Evolutionary conservation across 2,329 filamentous ascomycete genomes (phyloP).

Genomic region (Furcasterigmium sp.): DNA sequence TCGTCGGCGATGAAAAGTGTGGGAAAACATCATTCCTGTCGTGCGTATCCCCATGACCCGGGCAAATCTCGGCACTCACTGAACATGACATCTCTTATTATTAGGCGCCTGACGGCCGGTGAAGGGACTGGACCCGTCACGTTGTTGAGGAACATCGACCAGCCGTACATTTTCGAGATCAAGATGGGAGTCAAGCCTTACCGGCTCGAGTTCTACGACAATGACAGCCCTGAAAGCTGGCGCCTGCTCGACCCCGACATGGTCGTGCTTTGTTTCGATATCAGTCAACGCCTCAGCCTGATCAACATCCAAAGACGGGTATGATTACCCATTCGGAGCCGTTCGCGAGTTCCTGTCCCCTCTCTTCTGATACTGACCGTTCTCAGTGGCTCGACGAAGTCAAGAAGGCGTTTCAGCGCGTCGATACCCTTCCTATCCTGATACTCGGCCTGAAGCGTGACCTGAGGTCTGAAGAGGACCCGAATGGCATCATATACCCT

Average conservation of each 20-base stretch:
- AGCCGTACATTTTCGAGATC: slow-evolving; percentile 56
- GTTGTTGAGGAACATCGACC: slow-evolving; percentile 52
- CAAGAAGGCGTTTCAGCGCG: slow-evolving; percentile 39
- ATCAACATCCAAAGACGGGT: slow-evolving; percentile 54
- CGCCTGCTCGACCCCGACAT: slow-evolving; percentile 52
- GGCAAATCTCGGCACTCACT: neutral
- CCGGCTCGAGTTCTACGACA: slow-evolving; percentile 56
- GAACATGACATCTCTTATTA: slow-evolving; percentile 4
- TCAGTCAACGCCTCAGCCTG: slow-evolving; percentile 52
- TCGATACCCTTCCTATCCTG: slow-evolving; percentile 47
- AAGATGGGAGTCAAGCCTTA: slow-evolving; percentile 32
- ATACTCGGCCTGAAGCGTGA: slow-evolving; percentile 58
- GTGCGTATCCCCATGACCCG: slow-evolving; percentile 32
- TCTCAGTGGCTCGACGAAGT: slow-evolving; percentile 54
- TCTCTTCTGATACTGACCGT: slow-evolving; percentile 3
- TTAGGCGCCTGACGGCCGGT: slow-evolving; percentile 47
- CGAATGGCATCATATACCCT: slow-evolving; percentile 56
- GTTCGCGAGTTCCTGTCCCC: neutral
- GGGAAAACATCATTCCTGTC: slow-evolving; percentile 59
- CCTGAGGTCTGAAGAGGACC: slow-evolving; percentile 50
- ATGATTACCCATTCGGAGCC: slow-evolving; percentile 16
- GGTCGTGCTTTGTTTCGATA: slow-evolving; percentile 56
- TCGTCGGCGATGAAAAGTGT: slow-evolving; percentile 54
- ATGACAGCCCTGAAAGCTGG: slow-evolving; percentile 54
- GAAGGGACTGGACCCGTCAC: slow-evolving; percentile 35